These are phyloP conservation scores for Fragaria vesca DNA, from an alignment of 306 rosid species.

Conservation along the genomic window DNA sequence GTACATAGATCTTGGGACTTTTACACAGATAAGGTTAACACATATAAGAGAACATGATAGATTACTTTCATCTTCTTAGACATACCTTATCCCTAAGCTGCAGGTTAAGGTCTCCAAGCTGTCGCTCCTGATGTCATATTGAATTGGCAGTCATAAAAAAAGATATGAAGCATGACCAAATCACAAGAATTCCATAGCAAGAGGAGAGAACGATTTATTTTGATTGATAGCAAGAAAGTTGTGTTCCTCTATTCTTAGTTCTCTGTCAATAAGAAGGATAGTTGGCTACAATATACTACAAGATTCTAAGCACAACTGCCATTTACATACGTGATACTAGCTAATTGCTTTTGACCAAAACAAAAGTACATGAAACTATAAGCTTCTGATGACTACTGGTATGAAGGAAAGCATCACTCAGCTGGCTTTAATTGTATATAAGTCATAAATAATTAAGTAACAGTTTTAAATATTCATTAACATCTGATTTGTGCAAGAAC, in stretches of 20 bases:
- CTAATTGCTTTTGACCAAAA: not conserved
- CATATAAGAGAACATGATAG: not conserved
- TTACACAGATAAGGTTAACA: not conserved
- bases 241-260: not conserved
- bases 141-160: not conserved
- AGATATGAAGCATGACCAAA: not conserved
- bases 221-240: not conserved
- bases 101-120: slow-evolving; percentile 68
- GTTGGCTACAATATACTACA: not conserved
- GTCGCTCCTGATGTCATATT: slow-evolving; percentile 57
- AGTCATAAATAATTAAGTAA: not conserved
- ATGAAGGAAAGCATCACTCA: not conserved
- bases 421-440: not conserved
- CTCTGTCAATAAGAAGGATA: not conserved
- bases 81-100: slow-evolving; percentile 75
- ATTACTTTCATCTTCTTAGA: not conserved
- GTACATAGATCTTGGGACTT: not conserved
- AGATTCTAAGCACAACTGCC: not conserved
- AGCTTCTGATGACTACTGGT: not conserved
- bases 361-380: not conserved
- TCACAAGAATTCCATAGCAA: not conserved
- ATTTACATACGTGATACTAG: not conserved
- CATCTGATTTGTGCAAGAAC: not conserved
- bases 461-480: not conserved
- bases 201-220: not conserved